Evolutionary conservation across 768 basidiomycete species (phyloP), one percentile per base, ranked within the genome.

Genomic region (Galerina sulciceps): DNA sequence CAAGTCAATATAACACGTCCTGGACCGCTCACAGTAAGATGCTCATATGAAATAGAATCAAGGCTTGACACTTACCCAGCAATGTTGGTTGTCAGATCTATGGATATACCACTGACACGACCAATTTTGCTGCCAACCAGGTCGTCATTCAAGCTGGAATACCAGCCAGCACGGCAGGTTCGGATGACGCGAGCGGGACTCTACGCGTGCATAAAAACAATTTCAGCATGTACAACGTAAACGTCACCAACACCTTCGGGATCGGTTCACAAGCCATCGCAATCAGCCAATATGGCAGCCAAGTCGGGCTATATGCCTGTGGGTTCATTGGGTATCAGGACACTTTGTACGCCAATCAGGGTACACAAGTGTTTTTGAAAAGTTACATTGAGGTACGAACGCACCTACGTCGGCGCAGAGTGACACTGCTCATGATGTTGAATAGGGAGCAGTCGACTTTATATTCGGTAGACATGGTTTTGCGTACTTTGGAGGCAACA

Each of bases 401-500:
- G 17, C 8, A 15, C 11, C 5, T 3, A 1, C 14, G 2, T 15
- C 1, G 2, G 4, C 8, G 11, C 4, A 14, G 6, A 5, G 42
- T 13, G 41, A 44, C n/a, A 17, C 44, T 18, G n/a, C 6, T 36
- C 9, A 6, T 10, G 18, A 38, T 1, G 17, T 35, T 36, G 37
- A 1, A 1, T 18, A 78, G 77, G 78, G 79, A 43, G 79, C 78
- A 2, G 70, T 73, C 0, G 80, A 82, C 60, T 82, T 82, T 61
- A 80, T 82, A 44, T 82, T 81, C 50, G 80, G 80, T 8, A 75
- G 73, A 26, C 41, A 55, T 15, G 77, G 76, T n/a, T 65, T 67
- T 26, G 79, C 79, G 1, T 82, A 76, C 67, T 82, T 83, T 52
- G 78, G 78, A 11, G 74, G 76, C 2, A 81, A 81, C 58, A 81